Conservation (phyloP, 441 rosid genomes). For the Euphorbia celastroides region DNA sequence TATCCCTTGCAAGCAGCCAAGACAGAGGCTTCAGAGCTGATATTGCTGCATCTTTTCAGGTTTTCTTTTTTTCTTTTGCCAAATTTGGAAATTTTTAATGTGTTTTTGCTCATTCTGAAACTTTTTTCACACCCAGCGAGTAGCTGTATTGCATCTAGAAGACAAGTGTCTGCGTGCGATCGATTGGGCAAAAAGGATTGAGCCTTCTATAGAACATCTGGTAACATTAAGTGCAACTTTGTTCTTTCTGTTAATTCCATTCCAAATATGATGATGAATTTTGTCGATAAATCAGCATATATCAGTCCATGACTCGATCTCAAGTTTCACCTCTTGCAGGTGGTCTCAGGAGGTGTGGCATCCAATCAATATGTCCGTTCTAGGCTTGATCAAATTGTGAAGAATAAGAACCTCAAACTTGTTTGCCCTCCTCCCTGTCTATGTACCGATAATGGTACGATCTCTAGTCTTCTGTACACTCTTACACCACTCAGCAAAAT, state of each 20-base stretch:
- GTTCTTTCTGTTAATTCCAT: conserved; percentile 1
- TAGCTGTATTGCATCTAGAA: conserved; percentile 90
- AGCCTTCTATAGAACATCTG: conserved; percentile 76
- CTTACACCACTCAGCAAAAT: background rate
- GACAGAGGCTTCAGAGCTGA: conserved; percentile 84
- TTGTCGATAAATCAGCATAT: conserved; percentile 8
- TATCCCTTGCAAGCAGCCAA: conserved; percentile 58
- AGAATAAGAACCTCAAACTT: conserved; percentile 63
- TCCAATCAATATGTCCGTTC: conserved; percentile 70
- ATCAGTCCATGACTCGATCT: conserved; percentile 11
- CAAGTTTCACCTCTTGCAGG: conserved; percentile 37
- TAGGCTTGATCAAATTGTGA: conserved; percentile 53
- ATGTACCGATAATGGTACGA: conserved; percentile 88
- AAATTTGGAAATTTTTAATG: background rate
- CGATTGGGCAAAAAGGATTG: conserved; percentile 82
- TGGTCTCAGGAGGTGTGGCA: conserved; percentile 95
- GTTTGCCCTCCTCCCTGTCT: conserved; percentile 83
- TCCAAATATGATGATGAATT: conserved; percentile 10
- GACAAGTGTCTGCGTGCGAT: conserved; percentile 89
- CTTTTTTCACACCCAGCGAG: conserved; percentile 45
- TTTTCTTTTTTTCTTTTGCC: conserved; percentile 10
- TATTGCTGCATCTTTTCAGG: conserved; percentile 97
- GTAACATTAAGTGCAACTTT: conserved; percentile 30
- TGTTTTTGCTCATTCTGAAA: conserved; percentile 5
- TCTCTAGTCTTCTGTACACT: background rate